Percentiles rank a stretch among this genome's conserved stretches.
Evolutionary conservation across 106 monocot genomes (phyloP).

Genomic region (Platanthera guangdongensis): DNA sequence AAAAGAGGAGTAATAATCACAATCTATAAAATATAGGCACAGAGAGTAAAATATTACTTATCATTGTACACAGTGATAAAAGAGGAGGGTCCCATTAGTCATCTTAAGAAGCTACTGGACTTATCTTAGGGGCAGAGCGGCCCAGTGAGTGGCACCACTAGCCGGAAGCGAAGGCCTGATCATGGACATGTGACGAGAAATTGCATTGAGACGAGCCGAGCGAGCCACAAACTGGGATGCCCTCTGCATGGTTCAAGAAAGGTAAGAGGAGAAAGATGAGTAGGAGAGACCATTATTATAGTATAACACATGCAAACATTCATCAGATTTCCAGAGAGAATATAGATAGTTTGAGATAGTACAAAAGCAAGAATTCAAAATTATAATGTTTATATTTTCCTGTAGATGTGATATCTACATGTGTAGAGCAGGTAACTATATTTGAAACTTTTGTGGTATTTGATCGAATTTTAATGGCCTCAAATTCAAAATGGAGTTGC

Average conservation of each 20-base stretch:
- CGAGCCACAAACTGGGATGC: slow-evolving; percentile 33
- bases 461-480: no score
- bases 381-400: no score
- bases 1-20: background rate
- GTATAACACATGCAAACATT: no score
- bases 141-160: slow-evolving; percentile 23
- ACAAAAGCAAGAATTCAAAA: no score
- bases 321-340: no score
- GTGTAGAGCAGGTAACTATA: no score
- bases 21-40: background rate
- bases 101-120: background rate
- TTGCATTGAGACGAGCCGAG: slow-evolving; percentile 39
- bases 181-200: slow-evolving; percentile 27
- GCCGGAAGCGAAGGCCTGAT: slow-evolving; percentile 28
- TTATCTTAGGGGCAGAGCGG: slow-evolving; percentile 10
- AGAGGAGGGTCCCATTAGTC: background rate
- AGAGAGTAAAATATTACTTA: background rate
- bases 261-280: background rate
- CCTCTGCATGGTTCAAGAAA: slow-evolving; percentile 30
- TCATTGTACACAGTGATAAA: background rate
- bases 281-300: no score
- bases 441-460: no score
- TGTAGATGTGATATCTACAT: no score
- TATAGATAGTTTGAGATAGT: no score
- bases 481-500: no score